Percentiles rank a stretch among this genome's conserved stretches.
These are phyloP conservation scores for Waltergamsia citrina DNA, from an alignment of 2,329 filamentous ascomycete genomes.

Conservation along the genomic window DNA sequence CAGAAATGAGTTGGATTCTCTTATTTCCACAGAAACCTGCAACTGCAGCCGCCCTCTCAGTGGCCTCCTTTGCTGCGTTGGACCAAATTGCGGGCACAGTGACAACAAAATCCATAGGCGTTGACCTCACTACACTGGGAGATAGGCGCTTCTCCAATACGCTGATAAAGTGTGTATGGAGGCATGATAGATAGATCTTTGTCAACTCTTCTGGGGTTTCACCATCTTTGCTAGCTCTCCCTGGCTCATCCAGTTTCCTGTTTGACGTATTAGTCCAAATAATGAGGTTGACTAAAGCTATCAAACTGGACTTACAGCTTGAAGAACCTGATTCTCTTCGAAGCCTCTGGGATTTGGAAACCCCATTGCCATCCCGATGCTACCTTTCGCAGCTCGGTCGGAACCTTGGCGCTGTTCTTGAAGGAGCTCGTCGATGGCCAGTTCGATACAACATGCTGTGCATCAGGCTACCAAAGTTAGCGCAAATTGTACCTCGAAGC, in stretches of 20 bases:
- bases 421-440: conserved; percentile 29
- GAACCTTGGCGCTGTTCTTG: conserved; percentile 33
- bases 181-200: conserved; percentile 33
- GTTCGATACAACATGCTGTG: conserved; percentile 28
- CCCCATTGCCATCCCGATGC: conserved; percentile 37
- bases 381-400: conserved; percentile 35
- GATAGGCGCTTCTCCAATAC: conserved; percentile 32
- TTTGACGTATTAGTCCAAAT: background rate
- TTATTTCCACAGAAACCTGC: conserved; percentile 28
- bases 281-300: conserved; percentile 1
- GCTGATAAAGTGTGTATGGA: conserved; percentile 37
- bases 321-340: conserved; percentile 31
- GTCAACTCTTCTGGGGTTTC: conserved; percentile 25
- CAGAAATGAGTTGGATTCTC: conserved; percentile 36
- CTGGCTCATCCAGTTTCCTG: conserved; percentile 25
- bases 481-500: conserved; percentile 11
- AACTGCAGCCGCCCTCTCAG: conserved; percentile 27
- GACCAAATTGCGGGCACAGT: conserved; percentile 52
- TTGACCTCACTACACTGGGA: conserved; percentile 28
- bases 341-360: conserved; percentile 32
- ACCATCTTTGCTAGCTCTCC: conserved; percentile 16
- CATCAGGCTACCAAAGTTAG: conserved; percentile 23
- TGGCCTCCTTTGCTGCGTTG: conserved; percentile 41
- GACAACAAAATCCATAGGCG: conserved; percentile 41
- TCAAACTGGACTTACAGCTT: conserved; percentile 30